phyloP scores from a whole-genome alignment of 176 grass and related monocot genomes.

The Avena atlantica region DNA sequence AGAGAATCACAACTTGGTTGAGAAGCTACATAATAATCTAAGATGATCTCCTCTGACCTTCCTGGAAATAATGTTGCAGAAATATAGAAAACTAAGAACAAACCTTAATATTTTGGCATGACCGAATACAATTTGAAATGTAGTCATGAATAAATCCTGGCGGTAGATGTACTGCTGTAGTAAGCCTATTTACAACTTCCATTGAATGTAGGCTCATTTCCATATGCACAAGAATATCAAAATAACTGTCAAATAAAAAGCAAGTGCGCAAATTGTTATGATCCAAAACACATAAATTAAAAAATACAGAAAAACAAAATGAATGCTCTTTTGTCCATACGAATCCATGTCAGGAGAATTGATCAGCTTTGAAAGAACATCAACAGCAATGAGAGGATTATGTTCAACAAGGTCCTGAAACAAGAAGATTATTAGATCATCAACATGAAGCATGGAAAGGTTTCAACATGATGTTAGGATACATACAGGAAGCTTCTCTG shows the following conservation, averaged over 20 bases:
- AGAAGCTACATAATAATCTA: not conserved
- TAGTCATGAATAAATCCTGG: conserved; percentile 94
- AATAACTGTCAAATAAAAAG: conserved; percentile 67
- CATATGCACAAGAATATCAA: conserved; percentile 88
- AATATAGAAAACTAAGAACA: conserved; percentile 31
- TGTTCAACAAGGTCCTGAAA: conserved; percentile 96
- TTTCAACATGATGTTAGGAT: conserved; percentile 35
- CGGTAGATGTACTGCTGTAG: conserved; percentile 78
- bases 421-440: conserved; percentile 20
- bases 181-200: conserved; percentile 99
- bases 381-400: conserved; percentile 83
- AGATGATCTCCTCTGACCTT: conserved; percentile 20
- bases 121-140: conserved; percentile 93
- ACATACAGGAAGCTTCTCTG: conserved; percentile 86
- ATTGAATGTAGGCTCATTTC: conserved; percentile 98
- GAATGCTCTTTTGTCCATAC: conserved; percentile 49
- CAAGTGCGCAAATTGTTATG: conserved; percentile 25
- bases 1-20: conserved; percentile 1
- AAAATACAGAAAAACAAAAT: conserved; percentile 31
- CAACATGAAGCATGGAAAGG: conserved; percentile 26
- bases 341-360: conserved; percentile 83
- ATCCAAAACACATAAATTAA: conserved; percentile 27
- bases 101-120: conserved; percentile 91
- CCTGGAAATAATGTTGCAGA: not conserved
- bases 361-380: conserved; percentile 88